A percentile compares a stretch with the other conserved stretches of the same genome.
phyloP scores from a whole-genome alignment of 164 flowering plant species.

The Vitis riparia region DNA sequence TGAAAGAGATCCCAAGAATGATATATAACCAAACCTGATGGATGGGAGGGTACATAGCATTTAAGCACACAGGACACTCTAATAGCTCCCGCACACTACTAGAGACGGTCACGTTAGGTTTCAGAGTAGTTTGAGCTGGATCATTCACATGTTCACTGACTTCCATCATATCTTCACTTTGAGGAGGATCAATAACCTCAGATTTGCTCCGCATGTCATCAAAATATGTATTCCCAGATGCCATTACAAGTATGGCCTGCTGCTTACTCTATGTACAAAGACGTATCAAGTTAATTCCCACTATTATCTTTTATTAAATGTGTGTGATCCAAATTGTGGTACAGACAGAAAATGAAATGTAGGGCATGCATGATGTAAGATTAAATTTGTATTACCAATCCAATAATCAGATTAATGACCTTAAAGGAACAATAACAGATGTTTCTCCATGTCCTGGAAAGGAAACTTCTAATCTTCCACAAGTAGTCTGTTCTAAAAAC shows the following conservation, averaged over 20 bases:
- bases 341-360: too few relatives aligned
- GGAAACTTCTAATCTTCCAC: too few relatives aligned
- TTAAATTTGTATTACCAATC: too few relatives aligned
- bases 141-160: conserved; percentile 52
- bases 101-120: conserved; percentile 57
- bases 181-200: conserved; percentile 66
- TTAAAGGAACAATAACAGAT: too few relatives aligned
- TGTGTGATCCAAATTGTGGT: too few relatives aligned
- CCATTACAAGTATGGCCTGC: conserved; percentile 32
- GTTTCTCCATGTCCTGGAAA: too few relatives aligned
- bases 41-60: conserved; percentile 96
- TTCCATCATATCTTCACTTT: conserved; percentile 52
- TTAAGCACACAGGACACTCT: conserved; percentile 95
- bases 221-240: conserved; percentile 51
- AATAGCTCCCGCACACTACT: conserved; percentile 81
- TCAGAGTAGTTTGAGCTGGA: conserved; percentile 41
- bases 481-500: too few relatives aligned
- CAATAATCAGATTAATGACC: too few relatives aligned
- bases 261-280: not conserved
- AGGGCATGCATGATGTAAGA: too few relatives aligned
- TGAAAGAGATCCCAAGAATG: too few relatives aligned
- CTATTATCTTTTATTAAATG: too few relatives aligned
- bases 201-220: conserved; percentile 61
- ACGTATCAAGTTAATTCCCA: not conserved
- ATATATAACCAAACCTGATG: conserved; percentile 66